Percentiles rank a stretch among this genome's conserved stretches.
Conservation (phyloP, 106 monocot species). For the Triglochin maritima region DNA sequence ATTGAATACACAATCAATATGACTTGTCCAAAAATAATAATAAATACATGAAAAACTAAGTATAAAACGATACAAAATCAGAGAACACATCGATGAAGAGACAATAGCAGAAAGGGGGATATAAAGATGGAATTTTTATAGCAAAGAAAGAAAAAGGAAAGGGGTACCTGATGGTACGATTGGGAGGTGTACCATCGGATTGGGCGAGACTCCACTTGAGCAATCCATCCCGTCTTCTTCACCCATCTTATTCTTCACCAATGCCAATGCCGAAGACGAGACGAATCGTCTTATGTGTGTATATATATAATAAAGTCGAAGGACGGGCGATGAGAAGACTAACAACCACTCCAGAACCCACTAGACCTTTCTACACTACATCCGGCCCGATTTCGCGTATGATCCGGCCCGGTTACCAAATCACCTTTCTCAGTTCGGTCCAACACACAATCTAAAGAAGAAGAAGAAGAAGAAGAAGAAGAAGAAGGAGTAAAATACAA, state of each 20-base stretch:
- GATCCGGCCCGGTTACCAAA: too few relatives aligned
- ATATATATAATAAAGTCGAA: too few relatives aligned
- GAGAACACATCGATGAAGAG: neutral
- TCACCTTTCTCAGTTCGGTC: too few relatives aligned
- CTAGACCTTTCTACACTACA: too few relatives aligned
- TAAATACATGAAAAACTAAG: neutral
- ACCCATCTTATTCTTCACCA: constrained; percentile 10
- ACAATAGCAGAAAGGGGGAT: neutral
- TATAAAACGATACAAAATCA: neutral
- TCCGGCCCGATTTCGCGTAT: too few relatives aligned
- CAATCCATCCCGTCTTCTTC: constrained; percentile 61
- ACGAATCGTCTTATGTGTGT: too few relatives aligned
- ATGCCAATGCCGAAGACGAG: too few relatives aligned
- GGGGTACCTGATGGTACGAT: constrained; percentile 48
- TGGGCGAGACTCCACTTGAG: constrained; percentile 92
- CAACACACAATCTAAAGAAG: too few relatives aligned
- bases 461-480: too few relatives aligned
- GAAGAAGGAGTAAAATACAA: too few relatives aligned
- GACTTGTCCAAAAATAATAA: neutral
- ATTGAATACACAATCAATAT: neutral
- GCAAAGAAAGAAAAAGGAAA: neutral
- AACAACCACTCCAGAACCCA: too few relatives aligned
- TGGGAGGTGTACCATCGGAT: constrained; percentile 46
- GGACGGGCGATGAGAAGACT: too few relatives aligned
- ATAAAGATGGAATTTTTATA: neutral